phyloP scores from a whole-genome alignment of 768 basidiomycete genomes.

The Pseudohyphozyma bogoriensis region DNA sequence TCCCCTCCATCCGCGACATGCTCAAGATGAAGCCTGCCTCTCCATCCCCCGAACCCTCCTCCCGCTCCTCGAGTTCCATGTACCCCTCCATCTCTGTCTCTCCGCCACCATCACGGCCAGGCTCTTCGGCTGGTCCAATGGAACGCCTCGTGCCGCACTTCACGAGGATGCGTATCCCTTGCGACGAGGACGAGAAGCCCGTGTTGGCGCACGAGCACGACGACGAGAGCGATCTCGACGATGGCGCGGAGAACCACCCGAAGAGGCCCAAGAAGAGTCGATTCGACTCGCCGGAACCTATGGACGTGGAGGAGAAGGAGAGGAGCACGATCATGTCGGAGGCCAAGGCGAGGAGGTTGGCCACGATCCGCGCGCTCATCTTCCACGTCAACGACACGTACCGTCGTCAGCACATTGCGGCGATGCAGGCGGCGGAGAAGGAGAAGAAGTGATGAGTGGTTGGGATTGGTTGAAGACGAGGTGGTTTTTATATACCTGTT shows the following conservation, averaged over 20 bases:
- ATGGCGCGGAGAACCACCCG: constrained; percentile 11
- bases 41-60: not conserved
- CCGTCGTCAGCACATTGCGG: too few species aligned
- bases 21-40: constrained; percentile 1
- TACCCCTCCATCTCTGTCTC: constrained; percentile 19
- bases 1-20: constrained; percentile 20
- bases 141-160: constrained; percentile 26
- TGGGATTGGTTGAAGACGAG: not conserved
- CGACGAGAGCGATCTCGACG: constrained; percentile 24
- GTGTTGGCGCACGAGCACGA: constrained; percentile 5
- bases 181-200: not conserved
- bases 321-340: not conserved
- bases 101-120: constrained; percentile 10
- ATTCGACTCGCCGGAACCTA: constrained; percentile 3
- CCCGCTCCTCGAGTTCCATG: constrained; percentile 1
- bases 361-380: constrained; percentile 16
- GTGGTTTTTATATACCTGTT: not conserved
- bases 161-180: constrained; percentile 22
- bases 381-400: constrained; percentile 20
- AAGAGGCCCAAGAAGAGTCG: constrained; percentile 6
- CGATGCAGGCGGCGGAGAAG: too few species aligned
- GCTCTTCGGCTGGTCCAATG: constrained; percentile 21
- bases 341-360: constrained; percentile 4
- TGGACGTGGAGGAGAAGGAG: not conserved
- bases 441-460: not conserved